Base-by-base conservation (phyloP, 2,329 filamentous ascomycete genomes). In the Colletotrichum kahawae region DNA sequence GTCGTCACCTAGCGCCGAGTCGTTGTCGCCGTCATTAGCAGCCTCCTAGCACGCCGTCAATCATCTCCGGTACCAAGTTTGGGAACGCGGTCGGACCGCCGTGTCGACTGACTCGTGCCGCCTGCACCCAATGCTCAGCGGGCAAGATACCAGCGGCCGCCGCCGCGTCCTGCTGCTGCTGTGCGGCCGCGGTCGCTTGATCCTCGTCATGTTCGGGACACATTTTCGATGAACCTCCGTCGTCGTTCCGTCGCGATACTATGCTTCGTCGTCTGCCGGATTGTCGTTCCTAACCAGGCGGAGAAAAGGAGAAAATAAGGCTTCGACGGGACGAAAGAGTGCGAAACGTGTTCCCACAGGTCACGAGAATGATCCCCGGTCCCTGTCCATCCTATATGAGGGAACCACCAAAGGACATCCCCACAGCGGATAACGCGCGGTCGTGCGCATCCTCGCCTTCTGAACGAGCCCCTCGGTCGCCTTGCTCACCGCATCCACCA, bases 1-100 rank as follows among this genome's bases (percentile, higher is more conserved):
- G n/a, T 74, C 76, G 14, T 67, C 71, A 27, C 75, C 76, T 14
- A 77, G 54, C 10, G 74, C 64, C 13, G 77, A 78, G 29, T 78
- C 77, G 65, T 36, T 54, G 18, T 76, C 69, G 31, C 31, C 74
- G 5, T 75, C 69, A 3, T 64, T 21, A 21, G 43, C 68, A 48
- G 69, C 69, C 2, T 75, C 69, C 72, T 75, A 59, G 29, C 38
- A 60, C 67, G n/a, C 12, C 10, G 71, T 74, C 54, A 74, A 62
- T 34, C 27, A 69, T 54, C 21, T 18, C 62, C 7, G 7, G 7
- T 66, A 31, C 64, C 38, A 66, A n/a, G 29, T 67, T 59, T 59
- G 31, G 31, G 33, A 16, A n/a, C 5, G 51, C 48, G n/a, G 33
- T 21, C 56, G 36, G 36, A 48, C 54, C 54, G 66, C 36, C 36